These are phyloP conservation scores for Xylaria grammica DNA, from an alignment of 495 filamentous ascomycete genomes.

Conservation along the genomic window DNA sequence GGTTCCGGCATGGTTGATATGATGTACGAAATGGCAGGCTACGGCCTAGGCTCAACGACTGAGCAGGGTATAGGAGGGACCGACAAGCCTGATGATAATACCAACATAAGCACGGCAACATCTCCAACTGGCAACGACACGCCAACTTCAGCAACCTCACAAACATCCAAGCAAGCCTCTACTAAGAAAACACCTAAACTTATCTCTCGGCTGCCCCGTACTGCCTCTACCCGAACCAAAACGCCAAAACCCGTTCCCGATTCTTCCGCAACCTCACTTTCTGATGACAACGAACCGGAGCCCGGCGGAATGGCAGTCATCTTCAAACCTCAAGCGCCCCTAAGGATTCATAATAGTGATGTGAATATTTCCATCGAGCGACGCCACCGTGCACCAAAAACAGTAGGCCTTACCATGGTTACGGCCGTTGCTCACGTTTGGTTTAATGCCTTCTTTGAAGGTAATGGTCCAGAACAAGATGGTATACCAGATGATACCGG, in stretches of 20 bases:
- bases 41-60: conserved; percentile 27
- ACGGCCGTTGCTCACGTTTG: conserved; percentile 93
- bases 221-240: conserved; percentile 17
- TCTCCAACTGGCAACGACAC: conserved; percentile 3
- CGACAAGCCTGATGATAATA: conserved; percentile 32
- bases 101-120: conserved; percentile 22
- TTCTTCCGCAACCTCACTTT: conserved; percentile 22
- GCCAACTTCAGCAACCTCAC: conserved; percentile 26
- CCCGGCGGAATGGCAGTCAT: conserved; percentile 70
- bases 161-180: conserved; percentile 22
- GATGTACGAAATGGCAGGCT: conserved; percentile 59
- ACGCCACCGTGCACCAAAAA: conserved; percentile 68
- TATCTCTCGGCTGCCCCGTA: conserved; percentile 22
- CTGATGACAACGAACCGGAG: conserved; percentile 39
- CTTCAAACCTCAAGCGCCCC: conserved; percentile 65
- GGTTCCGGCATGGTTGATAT: conserved; percentile 54
- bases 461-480: conserved; percentile 67
- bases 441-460: conserved; percentile 96
- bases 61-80: conserved; percentile 31
- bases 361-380: conserved; percentile 89
- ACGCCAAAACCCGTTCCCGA: background rate
- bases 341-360: conserved; percentile 79
- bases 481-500: conserved; percentile 55
- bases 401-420: conserved; percentile 83
- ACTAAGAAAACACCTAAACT: conserved; percentile 22